These are phyloP conservation scores for Leonotis leonurus DNA, from an alignment of 257 asterid genomes.

Conservation along the genomic window DNA sequence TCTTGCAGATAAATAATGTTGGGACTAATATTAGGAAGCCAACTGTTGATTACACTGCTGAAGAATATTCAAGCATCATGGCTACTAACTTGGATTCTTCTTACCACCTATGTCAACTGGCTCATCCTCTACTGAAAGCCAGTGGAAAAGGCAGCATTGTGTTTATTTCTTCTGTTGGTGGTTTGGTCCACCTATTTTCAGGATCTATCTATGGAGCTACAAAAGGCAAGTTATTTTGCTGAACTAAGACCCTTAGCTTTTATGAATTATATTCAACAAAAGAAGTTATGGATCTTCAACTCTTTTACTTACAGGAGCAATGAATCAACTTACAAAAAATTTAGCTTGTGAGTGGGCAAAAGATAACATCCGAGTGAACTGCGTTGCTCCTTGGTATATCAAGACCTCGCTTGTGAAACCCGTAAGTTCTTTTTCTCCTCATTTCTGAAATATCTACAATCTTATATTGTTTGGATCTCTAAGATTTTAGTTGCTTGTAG, in stretches of 20 bases:
- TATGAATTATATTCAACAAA: neutral
- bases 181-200: slow-evolving; percentile 50
- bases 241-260: neutral
- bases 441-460: neutral
- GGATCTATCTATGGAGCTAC: slow-evolving; percentile 93
- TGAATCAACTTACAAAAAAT: slow-evolving; percentile 83
- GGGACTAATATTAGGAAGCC: slow-evolving; percentile 90
- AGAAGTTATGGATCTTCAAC: neutral
- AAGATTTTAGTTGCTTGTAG: neutral
- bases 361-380: slow-evolving; percentile 81
- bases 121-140: slow-evolving; percentile 80
- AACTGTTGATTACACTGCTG: slow-evolving; percentile 70
- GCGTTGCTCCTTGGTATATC: slow-evolving; percentile 94
- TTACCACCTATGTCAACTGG: slow-evolving; percentile 79
- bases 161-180: slow-evolving; percentile 82
- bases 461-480: slow-evolving; percentile 1
- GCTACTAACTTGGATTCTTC: slow-evolving; percentile 81
- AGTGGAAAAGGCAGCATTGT: slow-evolving; percentile 69
- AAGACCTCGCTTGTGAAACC: slow-evolving; percentile 67
- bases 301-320: slow-evolving; percentile 56
- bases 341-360: slow-evolving; percentile 98
- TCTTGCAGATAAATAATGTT: slow-evolving; percentile 66
- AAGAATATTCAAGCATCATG: slow-evolving; percentile 63
- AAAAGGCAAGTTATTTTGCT: slow-evolving; percentile 44
- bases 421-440: slow-evolving; percentile 37